A percentile compares a stretch with the other conserved stretches of the same genome.
Evolutionary conservation across 1,284 basidiomycete species (phyloP).

Genomic region (Microbotryomycetes sp.): DNA sequence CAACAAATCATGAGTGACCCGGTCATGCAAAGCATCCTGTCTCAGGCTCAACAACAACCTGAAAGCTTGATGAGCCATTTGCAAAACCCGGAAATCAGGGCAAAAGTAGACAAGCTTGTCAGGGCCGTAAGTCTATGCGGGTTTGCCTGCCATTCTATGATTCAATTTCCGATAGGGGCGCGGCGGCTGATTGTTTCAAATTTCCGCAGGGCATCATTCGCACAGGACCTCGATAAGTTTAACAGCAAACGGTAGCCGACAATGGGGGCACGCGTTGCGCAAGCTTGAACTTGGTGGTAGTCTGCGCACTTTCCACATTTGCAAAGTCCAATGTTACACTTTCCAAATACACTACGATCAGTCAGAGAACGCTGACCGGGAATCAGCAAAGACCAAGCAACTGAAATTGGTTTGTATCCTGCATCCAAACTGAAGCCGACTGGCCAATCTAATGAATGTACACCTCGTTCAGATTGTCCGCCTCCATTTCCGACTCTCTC

Average conservation of each 20-base stretch:
- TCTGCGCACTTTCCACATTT: too few relatives aligned
- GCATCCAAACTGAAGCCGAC: too few relatives aligned
- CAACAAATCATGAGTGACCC: constrained; percentile 78
- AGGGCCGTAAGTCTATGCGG: constrained; percentile 10
- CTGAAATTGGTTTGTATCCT: too few relatives aligned
- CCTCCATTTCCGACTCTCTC: background rate
- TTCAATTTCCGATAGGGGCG: background rate
- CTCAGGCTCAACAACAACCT: constrained; percentile 88
- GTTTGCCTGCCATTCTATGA: background rate
- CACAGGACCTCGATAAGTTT: constrained; percentile 20
- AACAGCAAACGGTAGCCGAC: too few relatives aligned
- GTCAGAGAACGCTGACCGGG: too few relatives aligned
- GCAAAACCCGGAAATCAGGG: constrained; percentile 79
- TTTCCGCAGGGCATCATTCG: constrained; percentile 22
- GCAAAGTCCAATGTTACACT: too few relatives aligned
- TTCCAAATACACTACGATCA: too few relatives aligned
- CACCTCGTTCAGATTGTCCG: background rate
- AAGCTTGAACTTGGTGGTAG: too few relatives aligned
- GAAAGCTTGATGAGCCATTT: constrained; percentile 89
- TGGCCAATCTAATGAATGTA: too few relatives aligned
- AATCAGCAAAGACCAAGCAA: too few relatives aligned
- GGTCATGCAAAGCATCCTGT: constrained; percentile 80
- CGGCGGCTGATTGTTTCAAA: background rate
- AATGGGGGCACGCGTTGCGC: too few relatives aligned
- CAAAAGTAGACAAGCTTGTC: constrained; percentile 85